These are phyloP conservation scores for Candida sanyaensis DNA, from an alignment of 1,139 yeast genomes.

Conservation along the genomic window DNA sequence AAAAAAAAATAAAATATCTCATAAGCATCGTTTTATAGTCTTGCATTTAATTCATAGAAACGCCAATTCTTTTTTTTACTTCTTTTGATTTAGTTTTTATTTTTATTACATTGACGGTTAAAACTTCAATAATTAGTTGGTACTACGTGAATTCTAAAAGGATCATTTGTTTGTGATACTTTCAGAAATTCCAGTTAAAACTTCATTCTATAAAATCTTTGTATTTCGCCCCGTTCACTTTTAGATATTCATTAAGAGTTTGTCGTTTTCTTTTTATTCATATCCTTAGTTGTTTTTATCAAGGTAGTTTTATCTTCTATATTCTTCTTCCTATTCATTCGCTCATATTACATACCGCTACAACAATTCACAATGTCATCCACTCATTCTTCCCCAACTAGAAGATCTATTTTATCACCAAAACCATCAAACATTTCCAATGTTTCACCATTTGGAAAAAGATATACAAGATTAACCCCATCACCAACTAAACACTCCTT, in stretches of 20 bases:
- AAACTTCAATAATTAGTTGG: background rate
- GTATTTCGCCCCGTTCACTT: too few species aligned
- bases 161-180: background rate
- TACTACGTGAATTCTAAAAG: background rate
- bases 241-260: too few species aligned
- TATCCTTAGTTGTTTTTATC: background rate
- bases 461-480: conserved; percentile 20
- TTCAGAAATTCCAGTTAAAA: too few species aligned
- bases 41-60: background rate
- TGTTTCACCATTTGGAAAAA: conserved; percentile 23
- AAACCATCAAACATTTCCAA: conserved; percentile 28
- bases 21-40: background rate
- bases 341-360: background rate
- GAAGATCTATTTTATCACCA: conserved; percentile 35
- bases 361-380: conserved; percentile 18
- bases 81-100: background rate
- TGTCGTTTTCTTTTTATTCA: background rate
- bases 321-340: background rate
- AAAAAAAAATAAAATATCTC: background rate
- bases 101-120: background rate
- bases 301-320: background rate
- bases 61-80: background rate
- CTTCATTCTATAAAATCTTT: too few species aligned
- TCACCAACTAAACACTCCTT: conserved; percentile 7
- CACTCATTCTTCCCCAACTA: conserved; percentile 31